A percentile compares a stretch with the other conserved stretches of the same genome.
These are phyloP conservation scores for Irpex sp. DNA, from an alignment of 1,284 basidiomycete species.

Conservation along the genomic window DNA sequence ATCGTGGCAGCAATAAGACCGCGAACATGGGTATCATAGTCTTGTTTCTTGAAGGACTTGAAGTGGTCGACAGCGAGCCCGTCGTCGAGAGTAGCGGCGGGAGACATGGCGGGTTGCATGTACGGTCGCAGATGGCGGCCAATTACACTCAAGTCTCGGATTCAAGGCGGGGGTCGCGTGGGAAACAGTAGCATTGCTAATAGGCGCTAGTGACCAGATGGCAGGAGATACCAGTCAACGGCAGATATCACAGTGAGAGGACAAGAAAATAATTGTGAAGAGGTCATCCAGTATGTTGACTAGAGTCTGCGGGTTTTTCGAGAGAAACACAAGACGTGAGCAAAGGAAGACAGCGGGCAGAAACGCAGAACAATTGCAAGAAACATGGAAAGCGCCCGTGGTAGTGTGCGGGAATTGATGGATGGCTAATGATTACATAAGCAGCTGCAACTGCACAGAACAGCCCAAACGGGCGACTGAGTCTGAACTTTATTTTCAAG, in stretches of 20 bases:
- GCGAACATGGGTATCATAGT: conserved; percentile 7
- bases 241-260: not conserved
- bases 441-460: conserved; percentile 32
- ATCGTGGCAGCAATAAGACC: conserved; percentile 16
- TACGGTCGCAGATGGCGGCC: no score
- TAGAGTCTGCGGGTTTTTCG: not conserved
- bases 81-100: conserved; percentile 11
- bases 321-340: not conserved
- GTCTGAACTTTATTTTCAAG: conserved; percentile 33
- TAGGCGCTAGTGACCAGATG: conserved; percentile 3
- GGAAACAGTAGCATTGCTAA: conserved; percentile 3
- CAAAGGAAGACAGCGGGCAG: not conserved
- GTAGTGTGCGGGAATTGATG: not conserved
- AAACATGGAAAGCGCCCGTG: not conserved
- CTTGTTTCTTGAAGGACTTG: not conserved
- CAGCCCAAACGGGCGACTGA: conserved; percentile 24
- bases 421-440: conserved; percentile 21
- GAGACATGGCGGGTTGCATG: conserved; percentile 12
- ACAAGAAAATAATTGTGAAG: not conserved
- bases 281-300: not conserved
- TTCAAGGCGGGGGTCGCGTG: conserved; percentile 1
- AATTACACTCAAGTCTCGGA: not conserved
- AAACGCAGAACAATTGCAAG: not conserved
- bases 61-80: not conserved
- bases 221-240: not conserved